Percentiles rank a stretch among this genome's conserved stretches.
phyloP scores from a whole-genome alignment of 129 eudicot species.

The Rutidosis leptorrhynchoides region DNA sequence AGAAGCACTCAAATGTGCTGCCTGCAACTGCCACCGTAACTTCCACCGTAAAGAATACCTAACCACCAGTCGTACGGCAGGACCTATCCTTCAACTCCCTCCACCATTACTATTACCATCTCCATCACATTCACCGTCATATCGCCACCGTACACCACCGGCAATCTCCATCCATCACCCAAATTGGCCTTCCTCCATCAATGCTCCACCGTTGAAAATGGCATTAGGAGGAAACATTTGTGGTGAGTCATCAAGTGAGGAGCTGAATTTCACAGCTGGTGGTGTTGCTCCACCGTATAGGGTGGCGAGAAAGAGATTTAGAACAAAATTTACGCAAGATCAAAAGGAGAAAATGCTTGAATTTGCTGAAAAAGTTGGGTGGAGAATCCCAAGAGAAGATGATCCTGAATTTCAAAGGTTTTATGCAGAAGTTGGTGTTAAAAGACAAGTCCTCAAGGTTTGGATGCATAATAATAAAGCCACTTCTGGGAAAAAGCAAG shows the following conservation, averaged over 20 bases:
- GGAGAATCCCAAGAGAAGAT: conserved; percentile 91
- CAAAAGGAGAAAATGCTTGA: conserved; percentile 90
- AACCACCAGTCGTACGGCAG: conserved; percentile 26
- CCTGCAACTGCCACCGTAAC: conserved; percentile 95
- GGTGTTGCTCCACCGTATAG: conserved; percentile 43
- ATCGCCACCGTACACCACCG: conserved; percentile 40
- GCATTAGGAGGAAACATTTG: conserved; percentile 37
- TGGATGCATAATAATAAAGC: conserved; percentile 96
- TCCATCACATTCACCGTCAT: conserved; percentile 35
- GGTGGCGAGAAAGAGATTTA: conserved; percentile 46
- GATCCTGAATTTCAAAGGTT: conserved; percentile 77
- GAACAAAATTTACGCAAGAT: conserved; percentile 75
- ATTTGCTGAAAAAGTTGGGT: conserved; percentile 82
- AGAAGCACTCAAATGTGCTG: conserved; percentile 90
- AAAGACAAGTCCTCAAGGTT: conserved; percentile 84
- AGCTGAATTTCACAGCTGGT: conserved; percentile 47
- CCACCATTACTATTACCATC: conserved; percentile 61
- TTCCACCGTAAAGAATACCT: conserved; percentile 78
- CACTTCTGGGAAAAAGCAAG: conserved; percentile 54
- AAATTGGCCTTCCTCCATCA: conserved; percentile 51
- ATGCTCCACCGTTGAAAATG: conserved; percentile 65
- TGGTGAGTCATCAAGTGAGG: conserved; percentile 71
- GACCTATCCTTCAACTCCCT: conserved; percentile 64
- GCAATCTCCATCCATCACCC: conserved; percentile 28
- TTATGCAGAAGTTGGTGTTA: conserved; percentile 75